Evolutionary conservation across 495 filamentous ascomycete genomes (phyloP).

Genomic region (Echria macrotheca): DNA sequence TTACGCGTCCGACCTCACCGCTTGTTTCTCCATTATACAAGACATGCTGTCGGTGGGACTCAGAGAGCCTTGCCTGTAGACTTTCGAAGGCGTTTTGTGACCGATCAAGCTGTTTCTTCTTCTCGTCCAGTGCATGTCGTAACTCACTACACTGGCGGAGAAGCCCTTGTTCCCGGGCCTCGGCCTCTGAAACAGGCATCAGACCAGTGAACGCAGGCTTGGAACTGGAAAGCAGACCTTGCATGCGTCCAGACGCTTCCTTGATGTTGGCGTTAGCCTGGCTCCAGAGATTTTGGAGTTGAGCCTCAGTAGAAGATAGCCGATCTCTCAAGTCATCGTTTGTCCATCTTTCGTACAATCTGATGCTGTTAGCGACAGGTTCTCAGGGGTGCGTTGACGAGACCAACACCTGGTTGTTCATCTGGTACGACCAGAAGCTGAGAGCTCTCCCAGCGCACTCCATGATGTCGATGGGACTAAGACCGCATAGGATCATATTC

Average conservation of each 20-base stretch:
- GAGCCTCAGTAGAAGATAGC: slow-evolving; percentile 46
- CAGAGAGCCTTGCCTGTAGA: too few species aligned
- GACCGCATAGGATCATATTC: slow-evolving; percentile 78
- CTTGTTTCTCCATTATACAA: too few species aligned
- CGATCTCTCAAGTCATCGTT: slow-evolving; percentile 12
- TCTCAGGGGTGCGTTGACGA: neutral
- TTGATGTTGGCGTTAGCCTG: slow-evolving; percentile 63
- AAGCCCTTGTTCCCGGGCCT: slow-evolving; percentile 59
- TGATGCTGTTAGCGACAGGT: slow-evolving; percentile 26
- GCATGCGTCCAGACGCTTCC: too few species aligned
- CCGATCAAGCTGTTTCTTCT: slow-evolving; percentile 67
- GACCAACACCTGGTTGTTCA: slow-evolving; percentile 79
- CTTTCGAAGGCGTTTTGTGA: slow-evolving; percentile 82
- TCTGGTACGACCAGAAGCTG: slow-evolving; percentile 88
- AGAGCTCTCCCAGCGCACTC: slow-evolving; percentile 83
- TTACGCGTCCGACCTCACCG: too few species aligned
- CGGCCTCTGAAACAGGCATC: slow-evolving; percentile 52
- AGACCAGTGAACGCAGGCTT: too few species aligned
- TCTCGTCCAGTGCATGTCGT: slow-evolving; percentile 61
- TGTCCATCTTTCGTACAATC: slow-evolving; percentile 59
- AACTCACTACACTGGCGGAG: slow-evolving; percentile 74
- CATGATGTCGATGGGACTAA: slow-evolving; percentile 80
- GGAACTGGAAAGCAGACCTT: too few species aligned
- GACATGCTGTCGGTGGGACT: too few species aligned
- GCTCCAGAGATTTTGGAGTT: slow-evolving; percentile 75